Percentiles rank a stretch among this genome's conserved stretches.
Evolutionary conservation across 495 filamentous ascomycete species (phyloP).

Genomic region (Neurospora hispaniola): DNA sequence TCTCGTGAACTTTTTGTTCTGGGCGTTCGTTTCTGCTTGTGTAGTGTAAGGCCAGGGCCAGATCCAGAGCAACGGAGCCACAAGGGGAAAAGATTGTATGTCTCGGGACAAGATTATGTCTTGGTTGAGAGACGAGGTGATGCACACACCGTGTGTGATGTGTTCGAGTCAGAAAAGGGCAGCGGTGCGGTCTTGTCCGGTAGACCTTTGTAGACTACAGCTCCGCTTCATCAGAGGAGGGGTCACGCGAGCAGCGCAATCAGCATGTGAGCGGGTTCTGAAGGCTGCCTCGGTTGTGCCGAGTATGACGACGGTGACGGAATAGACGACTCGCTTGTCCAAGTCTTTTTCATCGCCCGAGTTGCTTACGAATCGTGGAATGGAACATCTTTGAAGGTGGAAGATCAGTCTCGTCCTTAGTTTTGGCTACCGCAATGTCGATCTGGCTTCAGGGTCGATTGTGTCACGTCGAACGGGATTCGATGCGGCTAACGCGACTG

Average conservation of each 20-base stretch:
- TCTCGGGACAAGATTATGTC: neutral
- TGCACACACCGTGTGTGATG: neutral
- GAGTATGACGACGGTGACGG: neutral
- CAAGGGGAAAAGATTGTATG: neutral
- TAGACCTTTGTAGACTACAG: neutral
- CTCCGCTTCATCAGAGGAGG: neutral
- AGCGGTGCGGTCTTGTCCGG: neutral
- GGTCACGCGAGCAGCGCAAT: neutral
- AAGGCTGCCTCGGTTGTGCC: neutral
- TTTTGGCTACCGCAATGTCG: neutral
- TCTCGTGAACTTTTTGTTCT: neutral
- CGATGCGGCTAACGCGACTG: neutral
- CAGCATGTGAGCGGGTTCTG: neutral
- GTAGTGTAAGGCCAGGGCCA: neutral
- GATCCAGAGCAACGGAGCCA: neutral
- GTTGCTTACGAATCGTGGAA: neutral
- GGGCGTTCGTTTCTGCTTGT: neutral
- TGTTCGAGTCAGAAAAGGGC: neutral
- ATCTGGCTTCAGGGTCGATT: neutral
- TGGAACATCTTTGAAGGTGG: neutral
- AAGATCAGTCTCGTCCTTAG: neutral
- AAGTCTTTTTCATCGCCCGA: neutral
- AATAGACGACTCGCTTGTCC: neutral
- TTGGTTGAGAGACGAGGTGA: neutral
- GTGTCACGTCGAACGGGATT: neutral